These are phyloP conservation scores for Moringa oleifera DNA, from an alignment of 345 rosid species.

Conservation along the genomic window DNA sequence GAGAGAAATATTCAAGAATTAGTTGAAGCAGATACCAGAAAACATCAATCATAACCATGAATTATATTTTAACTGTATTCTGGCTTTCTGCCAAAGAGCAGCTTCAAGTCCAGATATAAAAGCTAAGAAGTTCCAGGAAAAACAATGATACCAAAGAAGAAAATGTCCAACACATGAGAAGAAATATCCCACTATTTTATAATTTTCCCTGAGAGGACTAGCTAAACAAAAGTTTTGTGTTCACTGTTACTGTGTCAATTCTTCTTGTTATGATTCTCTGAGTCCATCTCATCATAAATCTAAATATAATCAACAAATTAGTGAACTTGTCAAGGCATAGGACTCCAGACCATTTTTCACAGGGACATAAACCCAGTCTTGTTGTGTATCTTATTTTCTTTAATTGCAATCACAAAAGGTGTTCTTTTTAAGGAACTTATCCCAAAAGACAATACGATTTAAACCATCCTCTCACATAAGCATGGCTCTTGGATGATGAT, in stretches of 20 bases:
- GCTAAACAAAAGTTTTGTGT: background rate
- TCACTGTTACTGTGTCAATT: background rate
- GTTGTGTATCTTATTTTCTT: too few relatives aligned
- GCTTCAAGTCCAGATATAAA: background rate
- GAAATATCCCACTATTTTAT: background rate
- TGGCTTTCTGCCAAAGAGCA: constrained; percentile 1
- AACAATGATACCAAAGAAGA: background rate
- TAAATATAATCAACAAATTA: background rate
- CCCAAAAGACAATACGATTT: background rate
- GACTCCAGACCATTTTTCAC: too few relatives aligned
- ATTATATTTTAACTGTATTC: constrained; percentile 1
- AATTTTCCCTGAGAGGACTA: background rate
- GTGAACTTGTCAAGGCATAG: too few relatives aligned
- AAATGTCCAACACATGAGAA: background rate
- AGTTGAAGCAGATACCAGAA: background rate
- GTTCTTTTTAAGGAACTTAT: background rate
- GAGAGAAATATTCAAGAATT: constrained; percentile 1
- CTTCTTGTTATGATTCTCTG: background rate
- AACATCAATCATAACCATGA: constrained; percentile 8
- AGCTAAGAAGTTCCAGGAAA: background rate
- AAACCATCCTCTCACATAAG: background rate
- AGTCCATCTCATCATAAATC: background rate
- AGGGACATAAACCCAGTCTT: too few relatives aligned
- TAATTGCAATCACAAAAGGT: background rate
- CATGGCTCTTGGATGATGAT: background rate